Evolutionary conservation across 345 rosid species (phyloP).

Genomic region (Eucalyptus erythrocorys): DNA sequence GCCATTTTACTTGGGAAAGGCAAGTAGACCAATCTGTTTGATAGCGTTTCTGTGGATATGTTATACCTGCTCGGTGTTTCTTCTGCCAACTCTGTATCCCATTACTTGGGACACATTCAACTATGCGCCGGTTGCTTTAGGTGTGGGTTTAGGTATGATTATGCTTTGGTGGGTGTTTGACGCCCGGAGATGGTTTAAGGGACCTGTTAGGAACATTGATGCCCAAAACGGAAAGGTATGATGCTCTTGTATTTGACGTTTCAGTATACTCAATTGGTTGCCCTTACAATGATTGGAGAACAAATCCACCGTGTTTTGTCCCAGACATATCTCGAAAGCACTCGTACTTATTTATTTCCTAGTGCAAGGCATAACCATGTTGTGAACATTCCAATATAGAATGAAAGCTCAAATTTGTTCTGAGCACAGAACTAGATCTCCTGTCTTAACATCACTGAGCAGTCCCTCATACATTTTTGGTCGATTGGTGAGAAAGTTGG

Average conservation of each 20-base stretch:
- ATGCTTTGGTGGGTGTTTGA: conserved; percentile 52
- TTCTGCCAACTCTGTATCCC: conserved; percentile 42
- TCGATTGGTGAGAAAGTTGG: not conserved
- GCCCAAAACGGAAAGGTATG: conserved; percentile 10
- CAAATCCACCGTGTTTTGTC: not conserved
- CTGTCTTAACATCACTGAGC: not conserved
- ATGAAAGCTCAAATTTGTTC: not conserved
- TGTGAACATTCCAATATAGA: not conserved
- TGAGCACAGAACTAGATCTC: not conserved
- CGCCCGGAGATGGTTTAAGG: conserved; percentile 53
- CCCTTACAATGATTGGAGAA: not conserved
- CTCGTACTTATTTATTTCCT: not conserved
- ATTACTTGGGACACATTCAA: conserved; percentile 38
- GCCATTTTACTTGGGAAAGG: conserved; percentile 46
- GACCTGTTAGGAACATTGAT: conserved; percentile 51
- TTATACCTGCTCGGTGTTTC: conserved; percentile 49
- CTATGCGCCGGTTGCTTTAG: conserved; percentile 48
- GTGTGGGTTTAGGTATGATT: conserved; percentile 18
- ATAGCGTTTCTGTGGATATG: conserved; percentile 56
- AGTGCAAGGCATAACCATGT: not conserved
- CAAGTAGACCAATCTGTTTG: conserved; percentile 39
- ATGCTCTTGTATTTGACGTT: not conserved
- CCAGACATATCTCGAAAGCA: not conserved
- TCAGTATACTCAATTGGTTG: not conserved
- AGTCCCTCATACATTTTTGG: not conserved